phyloP scores from a whole-genome alignment of 2,329 filamentous ascomycete species.

The Orbilia quercus region DNA sequence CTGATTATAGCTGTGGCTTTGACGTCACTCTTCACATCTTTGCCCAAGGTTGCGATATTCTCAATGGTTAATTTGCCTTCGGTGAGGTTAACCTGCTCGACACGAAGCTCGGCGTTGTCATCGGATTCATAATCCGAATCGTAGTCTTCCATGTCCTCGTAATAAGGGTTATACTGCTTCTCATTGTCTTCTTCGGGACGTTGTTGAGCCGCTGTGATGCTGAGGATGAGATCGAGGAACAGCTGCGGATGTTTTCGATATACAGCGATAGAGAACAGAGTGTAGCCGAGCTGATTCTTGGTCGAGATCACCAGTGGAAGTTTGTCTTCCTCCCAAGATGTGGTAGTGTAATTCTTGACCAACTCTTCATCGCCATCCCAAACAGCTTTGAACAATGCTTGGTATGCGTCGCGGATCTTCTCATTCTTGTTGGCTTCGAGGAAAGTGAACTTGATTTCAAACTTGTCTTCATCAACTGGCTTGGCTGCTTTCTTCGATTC shows the following conservation, averaged over 20 bases:
- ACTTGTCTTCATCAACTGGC: slow-evolving; percentile 21
- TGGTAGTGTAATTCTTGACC: slow-evolving; percentile 44
- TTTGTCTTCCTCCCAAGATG: slow-evolving; percentile 71
- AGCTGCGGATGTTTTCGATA: slow-evolving; percentile 67
- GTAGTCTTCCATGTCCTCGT: slow-evolving; percentile 61
- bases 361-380: slow-evolving; percentile 73
- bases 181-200: slow-evolving; percentile 68
- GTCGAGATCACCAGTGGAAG: slow-evolving; percentile 71
- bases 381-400: slow-evolving; percentile 72
- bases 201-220: slow-evolving; percentile 78
- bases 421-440: slow-evolving; percentile 53
- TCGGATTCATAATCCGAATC: slow-evolving; percentile 63
- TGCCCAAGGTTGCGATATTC: slow-evolving; percentile 35
- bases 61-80: slow-evolving; percentile 48
- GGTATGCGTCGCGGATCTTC: slow-evolving; percentile 13
- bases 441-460: slow-evolving; percentile 50
- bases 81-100: slow-evolving; percentile 26
- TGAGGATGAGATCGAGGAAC: slow-evolving; percentile 74
- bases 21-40: slow-evolving; percentile 47
- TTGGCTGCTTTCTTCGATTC: slow-evolving; percentile 38
- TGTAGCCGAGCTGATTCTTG: slow-evolving; percentile 65
- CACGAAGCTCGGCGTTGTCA: slow-evolving; percentile 58
- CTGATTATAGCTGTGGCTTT: slow-evolving; percentile 21
- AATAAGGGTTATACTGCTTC: slow-evolving; percentile 62
- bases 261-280: slow-evolving; percentile 74